A percentile compares a stretch with the other conserved stretches of the same genome.
Conservation (phyloP, 257 asterid species). For the Solanum commersonii region DNA sequence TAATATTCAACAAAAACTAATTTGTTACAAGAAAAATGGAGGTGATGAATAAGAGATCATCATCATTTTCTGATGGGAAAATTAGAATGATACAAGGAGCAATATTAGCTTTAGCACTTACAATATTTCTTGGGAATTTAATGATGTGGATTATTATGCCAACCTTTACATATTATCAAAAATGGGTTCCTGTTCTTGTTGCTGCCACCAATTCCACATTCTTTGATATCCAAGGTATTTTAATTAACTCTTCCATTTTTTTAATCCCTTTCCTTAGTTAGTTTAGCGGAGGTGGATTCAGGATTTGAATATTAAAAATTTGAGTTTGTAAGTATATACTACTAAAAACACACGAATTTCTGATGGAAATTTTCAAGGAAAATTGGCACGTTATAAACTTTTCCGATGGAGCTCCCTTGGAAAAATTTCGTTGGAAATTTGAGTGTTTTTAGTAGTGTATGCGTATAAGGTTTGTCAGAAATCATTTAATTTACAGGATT, state of each 20-base stretch:
- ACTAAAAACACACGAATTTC: neutral
- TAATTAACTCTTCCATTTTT: neutral
- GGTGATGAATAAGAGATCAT: neutral
- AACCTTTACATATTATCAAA: slow-evolving; percentile 73
- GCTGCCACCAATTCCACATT: slow-evolving; percentile 64
- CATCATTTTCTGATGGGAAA: neutral
- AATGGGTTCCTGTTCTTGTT: slow-evolving; percentile 71
- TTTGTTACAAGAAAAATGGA: neutral
- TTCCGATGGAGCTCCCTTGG: neutral
- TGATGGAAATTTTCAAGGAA: neutral
- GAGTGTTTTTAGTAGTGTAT: neutral
- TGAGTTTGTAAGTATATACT: neutral
- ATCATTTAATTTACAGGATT: neutral
- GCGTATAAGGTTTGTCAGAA: neutral
- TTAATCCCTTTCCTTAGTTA: neutral
- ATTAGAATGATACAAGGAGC: slow-evolving; percentile 38
- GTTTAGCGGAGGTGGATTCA: neutral
- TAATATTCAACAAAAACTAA: neutral
- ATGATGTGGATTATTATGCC: slow-evolving; percentile 99
- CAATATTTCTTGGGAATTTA: slow-evolving; percentile 75
- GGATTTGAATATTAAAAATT: neutral
- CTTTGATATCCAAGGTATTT: slow-evolving; percentile 80
- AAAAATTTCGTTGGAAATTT: neutral
- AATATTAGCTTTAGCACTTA: slow-evolving; percentile 40
- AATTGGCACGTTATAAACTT: no score